These are phyloP conservation scores for Brasenia schreberi DNA, from an alignment of 164 flowering plant species.

Conservation along the genomic window DNA sequence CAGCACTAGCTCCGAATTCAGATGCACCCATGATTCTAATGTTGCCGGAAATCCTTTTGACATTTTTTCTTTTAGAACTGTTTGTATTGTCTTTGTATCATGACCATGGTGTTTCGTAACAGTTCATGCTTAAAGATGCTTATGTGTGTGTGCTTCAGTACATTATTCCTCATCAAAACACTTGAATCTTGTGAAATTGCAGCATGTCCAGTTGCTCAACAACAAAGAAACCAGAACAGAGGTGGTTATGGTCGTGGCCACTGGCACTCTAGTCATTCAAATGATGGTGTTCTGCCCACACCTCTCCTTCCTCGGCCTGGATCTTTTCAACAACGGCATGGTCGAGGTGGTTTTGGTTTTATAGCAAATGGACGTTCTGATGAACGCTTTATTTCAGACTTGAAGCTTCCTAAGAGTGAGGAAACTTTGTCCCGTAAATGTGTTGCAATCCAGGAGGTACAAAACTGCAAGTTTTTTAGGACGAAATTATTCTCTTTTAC, in stretches of 20 bases:
- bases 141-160: no score
- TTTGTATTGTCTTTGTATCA: not conserved
- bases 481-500: not conserved
- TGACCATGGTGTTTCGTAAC: no score
- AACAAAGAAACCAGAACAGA: slow-evolving; percentile 33
- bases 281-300: slow-evolving; percentile 72
- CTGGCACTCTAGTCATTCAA: slow-evolving; percentile 37
- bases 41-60: not conserved
- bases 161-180: no score
- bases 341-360: slow-evolving; percentile 31
- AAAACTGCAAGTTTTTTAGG: not conserved
- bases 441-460: slow-evolving; percentile 77
- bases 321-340: slow-evolving; percentile 52
- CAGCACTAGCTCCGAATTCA: no score
- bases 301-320: slow-evolving; percentile 78
- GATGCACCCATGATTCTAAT: no score
- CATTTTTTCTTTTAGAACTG: not conserved
- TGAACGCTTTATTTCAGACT: slow-evolving; percentile 86
- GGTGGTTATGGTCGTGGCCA: slow-evolving; percentile 75
- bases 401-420: slow-evolving; percentile 80
- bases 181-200: slow-evolving; percentile 1
- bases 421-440: slow-evolving; percentile 81
- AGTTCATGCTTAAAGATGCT: no score
- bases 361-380: slow-evolving; percentile 40
- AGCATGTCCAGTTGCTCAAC: slow-evolving; percentile 64